Evolutionary conservation across 2,329 filamentous ascomycete species (phyloP).

Genomic region (Trichoderma sp.): DNA sequence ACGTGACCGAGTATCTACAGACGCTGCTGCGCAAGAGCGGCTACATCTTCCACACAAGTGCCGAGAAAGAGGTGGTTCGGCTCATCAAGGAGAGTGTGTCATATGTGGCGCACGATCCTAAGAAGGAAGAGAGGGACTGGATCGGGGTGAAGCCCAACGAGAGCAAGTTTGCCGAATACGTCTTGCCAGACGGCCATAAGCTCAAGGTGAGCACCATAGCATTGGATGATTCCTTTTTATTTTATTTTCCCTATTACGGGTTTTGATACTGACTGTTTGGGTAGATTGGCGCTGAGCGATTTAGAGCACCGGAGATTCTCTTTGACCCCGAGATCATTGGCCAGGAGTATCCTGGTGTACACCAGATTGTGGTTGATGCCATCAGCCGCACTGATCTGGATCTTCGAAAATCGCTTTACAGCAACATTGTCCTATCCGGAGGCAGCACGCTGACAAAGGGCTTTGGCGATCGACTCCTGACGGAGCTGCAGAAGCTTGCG

Average conservation of each 20-base stretch:
- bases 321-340: slow-evolving; percentile 98
- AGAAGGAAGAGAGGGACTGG: slow-evolving; percentile 97
- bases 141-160: slow-evolving; percentile 72
- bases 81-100: slow-evolving; percentile 94
- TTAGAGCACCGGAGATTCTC: slow-evolving; percentile 92
- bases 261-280: background rate
- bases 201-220: slow-evolving; percentile 62
- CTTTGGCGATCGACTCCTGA: slow-evolving; percentile 87
- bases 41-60: slow-evolving; percentile 93
- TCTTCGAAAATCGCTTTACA: slow-evolving; percentile 87
- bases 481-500: slow-evolving; percentile 87
- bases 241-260: background rate
- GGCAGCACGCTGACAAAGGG: slow-evolving; percentile 95
- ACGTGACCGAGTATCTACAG: slow-evolving; percentile 95
- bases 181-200: slow-evolving; percentile 87
- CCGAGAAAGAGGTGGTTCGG: slow-evolving; percentile 98
- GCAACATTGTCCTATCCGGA: slow-evolving; percentile 95
- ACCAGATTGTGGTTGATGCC: slow-evolving; percentile 95
- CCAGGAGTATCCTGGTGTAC: slow-evolving; percentile 92
- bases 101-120: slow-evolving; percentile 87
- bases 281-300: slow-evolving; percentile 86
- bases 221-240: background rate
- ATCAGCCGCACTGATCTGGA: slow-evolving; percentile 96
- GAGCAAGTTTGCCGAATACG: slow-evolving; percentile 79
- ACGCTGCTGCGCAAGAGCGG: slow-evolving; percentile 86